Evolutionary conservation across 2,329 filamentous ascomycete genomes (phyloP), one percentile per base, ranked within the genome.

Genomic region (Nectriaceae sp.): DNA sequence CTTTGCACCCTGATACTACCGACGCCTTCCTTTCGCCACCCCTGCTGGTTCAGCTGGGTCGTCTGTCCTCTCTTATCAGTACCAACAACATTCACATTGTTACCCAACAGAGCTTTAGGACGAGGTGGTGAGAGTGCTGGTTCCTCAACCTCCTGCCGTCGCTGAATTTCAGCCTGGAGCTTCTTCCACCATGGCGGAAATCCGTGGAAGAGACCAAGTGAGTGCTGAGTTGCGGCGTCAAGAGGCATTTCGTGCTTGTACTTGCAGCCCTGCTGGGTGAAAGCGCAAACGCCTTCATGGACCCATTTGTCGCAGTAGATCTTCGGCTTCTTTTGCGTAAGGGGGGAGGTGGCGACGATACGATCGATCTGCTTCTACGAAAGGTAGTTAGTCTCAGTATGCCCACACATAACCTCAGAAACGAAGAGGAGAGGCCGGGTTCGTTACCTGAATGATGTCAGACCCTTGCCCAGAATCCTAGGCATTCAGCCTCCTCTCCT

Each of bases 281-380:
- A 97, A 53, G 88, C 88, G 66, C 92, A 97, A 37, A 89, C 83
- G 18, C 90, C 91, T 49, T 88, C 86, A 59, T 89, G 85, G 46
- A 96, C 86, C 91, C 91, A 97, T 68, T 93, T 90, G 49, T 90
- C 89, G 70, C 91, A 96, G 68, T 88, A 96, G 20, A 87, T 74
- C 66, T 96, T 96, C 49, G 68, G 65, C 20, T 65, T 65, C 61
- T 80, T 82, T 5, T 70, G 67, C 4, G 62, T 63, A 11, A 74
- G 67, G 16, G 71, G 70, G 4, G 55, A 58, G 4, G 55, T 57
- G 16, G 64, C 58, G 26, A 68, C 55, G 40, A 69, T 69, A 35
- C 55, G 57, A 42, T 69, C 69, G 43, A 71, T 71, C 6, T 62
- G 65, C 13, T 61, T 64, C 69, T 71, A 29, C 10, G 20, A 11